Percentiles rank a stretch among this genome's conserved stretches.
phyloP scores from a whole-genome alignment of 106 monocot species.

The Alisma plantagoaquatica region DNA sequence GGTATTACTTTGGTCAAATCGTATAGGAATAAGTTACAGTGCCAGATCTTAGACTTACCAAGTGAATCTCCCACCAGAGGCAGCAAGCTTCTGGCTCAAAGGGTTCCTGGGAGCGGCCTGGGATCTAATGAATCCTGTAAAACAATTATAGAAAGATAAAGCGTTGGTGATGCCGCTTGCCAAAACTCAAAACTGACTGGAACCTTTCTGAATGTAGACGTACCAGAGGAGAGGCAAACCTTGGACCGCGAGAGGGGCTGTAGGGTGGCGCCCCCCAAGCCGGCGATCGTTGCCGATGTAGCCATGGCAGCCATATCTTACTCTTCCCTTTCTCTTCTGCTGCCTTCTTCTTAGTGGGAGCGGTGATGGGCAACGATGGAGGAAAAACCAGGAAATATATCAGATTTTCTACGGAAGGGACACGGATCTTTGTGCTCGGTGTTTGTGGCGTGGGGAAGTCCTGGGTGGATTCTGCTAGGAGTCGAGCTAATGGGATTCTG shows the following conservation, averaged over 20 bases:
- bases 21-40: background rate
- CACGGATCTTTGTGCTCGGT: background rate
- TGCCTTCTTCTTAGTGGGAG: background rate
- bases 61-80: constrained; percentile 57
- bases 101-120: constrained; percentile 44
- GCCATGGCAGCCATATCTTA: constrained; percentile 45
- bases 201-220: background rate
- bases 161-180: too few species aligned
- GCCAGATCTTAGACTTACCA: constrained; percentile 22
- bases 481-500: constrained; percentile 11
- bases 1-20: background rate
- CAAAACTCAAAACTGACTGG: background rate
- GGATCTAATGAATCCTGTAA: constrained; percentile 45
- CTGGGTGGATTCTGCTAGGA: background rate
- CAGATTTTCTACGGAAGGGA: constrained; percentile 8
- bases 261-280: constrained; percentile 27
- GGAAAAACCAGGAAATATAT: constrained; percentile 37
- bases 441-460: background rate
- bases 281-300: constrained; percentile 28
- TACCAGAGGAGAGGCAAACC: constrained; percentile 29
- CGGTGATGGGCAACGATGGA: background rate
- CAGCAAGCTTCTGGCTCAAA: constrained; percentile 26
- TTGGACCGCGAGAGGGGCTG: constrained; percentile 16
- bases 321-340: background rate
- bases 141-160: background rate